These are phyloP conservation scores for Yamadazyma pseudoaaseri DNA, from an alignment of 1,139 yeast species.

Conservation along the genomic window DNA sequence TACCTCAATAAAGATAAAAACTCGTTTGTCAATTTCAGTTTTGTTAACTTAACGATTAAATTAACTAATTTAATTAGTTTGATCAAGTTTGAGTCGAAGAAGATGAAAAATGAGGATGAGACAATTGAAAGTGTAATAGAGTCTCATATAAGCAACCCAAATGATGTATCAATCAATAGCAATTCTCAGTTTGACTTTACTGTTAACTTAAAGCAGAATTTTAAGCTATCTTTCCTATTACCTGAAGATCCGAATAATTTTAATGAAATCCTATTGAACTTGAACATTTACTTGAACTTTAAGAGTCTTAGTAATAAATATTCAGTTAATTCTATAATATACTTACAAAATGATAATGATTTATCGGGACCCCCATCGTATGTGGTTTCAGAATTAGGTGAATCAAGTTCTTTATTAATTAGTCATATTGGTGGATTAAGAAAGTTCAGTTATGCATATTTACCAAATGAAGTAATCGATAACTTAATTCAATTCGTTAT, in stretches of 20 bases:
- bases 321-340: constrained; percentile 16
- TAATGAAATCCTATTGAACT: constrained; percentile 35
- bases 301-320: constrained; percentile 16
- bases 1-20: constrained; percentile 37
- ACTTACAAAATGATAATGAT: constrained; percentile 19
- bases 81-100: constrained; percentile 19
- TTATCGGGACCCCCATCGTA: constrained; percentile 31
- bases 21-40: constrained; percentile 65
- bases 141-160: neutral
- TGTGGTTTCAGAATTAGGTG: constrained; percentile 29
- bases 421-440: constrained; percentile 45
- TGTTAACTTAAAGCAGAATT: constrained; percentile 37
- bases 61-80: constrained; percentile 21
- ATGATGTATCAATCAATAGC: neutral
- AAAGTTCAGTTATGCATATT: constrained; percentile 38
- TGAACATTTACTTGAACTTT: constrained; percentile 36
- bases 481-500: constrained; percentile 27
- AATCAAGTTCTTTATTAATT: constrained; percentile 28
- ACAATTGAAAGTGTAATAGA: neutral
- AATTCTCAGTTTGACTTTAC: constrained; percentile 30
- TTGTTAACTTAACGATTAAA: constrained; percentile 55
- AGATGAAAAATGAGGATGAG: constrained; percentile 3
- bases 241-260: constrained; percentile 35
- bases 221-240: constrained; percentile 32
- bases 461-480: constrained; percentile 35